phyloP scores from a whole-genome alignment of 495 filamentous ascomycete species.

The Glutinoglossum americanum region DNA sequence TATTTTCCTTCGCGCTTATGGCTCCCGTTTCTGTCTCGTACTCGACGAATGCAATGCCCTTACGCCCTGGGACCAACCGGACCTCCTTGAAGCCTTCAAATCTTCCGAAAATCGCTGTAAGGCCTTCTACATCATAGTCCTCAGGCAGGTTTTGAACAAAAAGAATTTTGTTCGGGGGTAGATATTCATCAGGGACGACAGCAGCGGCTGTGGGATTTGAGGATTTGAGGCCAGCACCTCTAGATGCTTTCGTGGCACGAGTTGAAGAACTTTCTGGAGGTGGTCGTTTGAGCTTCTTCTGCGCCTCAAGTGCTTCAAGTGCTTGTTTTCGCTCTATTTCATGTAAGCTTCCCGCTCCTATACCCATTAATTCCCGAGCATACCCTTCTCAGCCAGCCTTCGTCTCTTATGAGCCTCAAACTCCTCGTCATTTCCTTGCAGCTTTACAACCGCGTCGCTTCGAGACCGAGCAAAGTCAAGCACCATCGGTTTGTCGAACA shows the following conservation, averaged over 20 bases:
- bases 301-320: constrained; percentile 55
- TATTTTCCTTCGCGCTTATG: constrained; percentile 87
- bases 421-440: constrained; percentile 50
- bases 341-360: not conserved
- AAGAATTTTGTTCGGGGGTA: constrained; percentile 93
- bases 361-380: constrained; percentile 7
- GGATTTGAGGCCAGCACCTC: constrained; percentile 65
- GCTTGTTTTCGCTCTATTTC: constrained; percentile 74
- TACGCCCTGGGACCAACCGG: constrained; percentile 64
- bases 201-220: constrained; percentile 43
- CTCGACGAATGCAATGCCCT: constrained; percentile 88
- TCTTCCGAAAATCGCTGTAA: constrained; percentile 60
- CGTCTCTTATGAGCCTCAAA: constrained; percentile 75
- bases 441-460: constrained; percentile 72
- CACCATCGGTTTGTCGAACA: constrained; percentile 85
- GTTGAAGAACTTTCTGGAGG: constrained; percentile 25
- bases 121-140: constrained; percentile 56
- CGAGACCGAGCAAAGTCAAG: constrained; percentile 65
- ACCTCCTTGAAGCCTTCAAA: constrained; percentile 95
- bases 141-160: constrained; percentile 88
- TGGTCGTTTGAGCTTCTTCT: constrained; percentile 63
- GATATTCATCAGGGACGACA: constrained; percentile 87
- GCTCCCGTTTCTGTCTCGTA: constrained; percentile 79
- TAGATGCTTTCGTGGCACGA: constrained; percentile 49
- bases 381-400: constrained; percentile 80